These are phyloP conservation scores for Hirsutella thompsonii DNA, from an alignment of 2,329 filamentous ascomycete genomes.

Conservation along the genomic window DNA sequence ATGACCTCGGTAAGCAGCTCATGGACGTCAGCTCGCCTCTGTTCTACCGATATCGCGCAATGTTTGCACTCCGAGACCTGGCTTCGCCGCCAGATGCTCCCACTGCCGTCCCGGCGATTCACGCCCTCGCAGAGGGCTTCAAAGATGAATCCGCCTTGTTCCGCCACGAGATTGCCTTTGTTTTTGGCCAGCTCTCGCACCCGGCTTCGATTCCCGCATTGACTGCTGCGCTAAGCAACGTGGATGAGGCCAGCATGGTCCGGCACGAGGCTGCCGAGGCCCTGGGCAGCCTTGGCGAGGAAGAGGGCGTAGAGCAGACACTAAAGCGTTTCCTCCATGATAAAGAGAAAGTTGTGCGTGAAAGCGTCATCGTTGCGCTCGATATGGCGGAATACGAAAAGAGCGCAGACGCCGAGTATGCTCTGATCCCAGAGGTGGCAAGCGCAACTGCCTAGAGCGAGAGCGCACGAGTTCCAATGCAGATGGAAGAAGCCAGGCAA, in stretches of 20 bases:
- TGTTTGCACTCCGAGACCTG: conserved; percentile 94
- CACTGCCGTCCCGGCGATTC: conserved; percentile 76
- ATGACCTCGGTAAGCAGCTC: conserved; percentile 61
- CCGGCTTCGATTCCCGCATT: conserved; percentile 93
- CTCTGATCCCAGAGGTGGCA: conserved; percentile 60
- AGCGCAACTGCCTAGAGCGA: conserved; percentile 23
- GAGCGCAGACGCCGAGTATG: conserved; percentile 80
- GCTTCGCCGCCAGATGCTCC: conserved; percentile 85
- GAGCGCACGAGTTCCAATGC: conserved; percentile 10
- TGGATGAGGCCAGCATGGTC: conserved; percentile 86
- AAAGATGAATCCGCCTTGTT: conserved; percentile 81
- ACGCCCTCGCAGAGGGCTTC: conserved; percentile 76
- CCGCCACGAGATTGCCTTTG: conserved; percentile 95
- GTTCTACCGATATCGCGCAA: conserved; percentile 89
- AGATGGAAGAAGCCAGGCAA: conserved; percentile 45
- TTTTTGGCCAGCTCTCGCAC: conserved; percentile 92
- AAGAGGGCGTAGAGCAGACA: conserved; percentile 81
- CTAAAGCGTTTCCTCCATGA: conserved; percentile 78
- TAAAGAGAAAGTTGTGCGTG: conserved; percentile 82
- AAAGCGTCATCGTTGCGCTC: conserved; percentile 87
- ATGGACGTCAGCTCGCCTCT: conserved; percentile 69
- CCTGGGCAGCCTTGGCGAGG: conserved; percentile 83
- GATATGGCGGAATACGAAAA: conserved; percentile 98
- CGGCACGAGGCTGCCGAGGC: conserved; percentile 95
- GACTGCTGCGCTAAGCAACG: conserved; percentile 62